Base-by-base conservation (phyloP, 2,329 filamentous ascomycete species). In the Chaetothyriales sp. region DNA sequence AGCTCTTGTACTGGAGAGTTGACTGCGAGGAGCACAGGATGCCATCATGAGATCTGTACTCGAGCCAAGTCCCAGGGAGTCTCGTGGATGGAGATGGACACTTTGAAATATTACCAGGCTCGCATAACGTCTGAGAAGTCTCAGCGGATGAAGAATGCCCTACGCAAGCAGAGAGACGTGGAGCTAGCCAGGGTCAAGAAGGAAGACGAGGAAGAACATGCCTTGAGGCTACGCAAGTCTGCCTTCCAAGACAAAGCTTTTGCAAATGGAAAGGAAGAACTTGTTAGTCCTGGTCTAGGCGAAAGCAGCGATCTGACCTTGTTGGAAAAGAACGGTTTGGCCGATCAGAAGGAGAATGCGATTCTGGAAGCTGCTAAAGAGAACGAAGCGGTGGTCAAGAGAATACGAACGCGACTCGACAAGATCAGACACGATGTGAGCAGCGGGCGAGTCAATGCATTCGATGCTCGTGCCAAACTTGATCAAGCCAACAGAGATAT, bases 101-200 rank as follows among this genome's bases (percentile, higher is more conserved):
- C 59, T 19, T 54, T 61, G 40, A 61, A 58, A 48, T 56, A 60
- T 37, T 61, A 61, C 44, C 56, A 56, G 43, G 51, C 51, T 10
- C 51, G 59, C 43, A 58, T 61, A 45, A 49, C 51, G 44, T 52
- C 56, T 6, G 58, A 58, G 25, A 58, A 54, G 46, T 57, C 59
- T 13, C 46, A 48, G 28, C 52, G 59, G 45, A 60, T 58, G 56
- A 57, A 57, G 48, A 55, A 56, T 40, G 57, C 59, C 6, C 45
- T 61, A n/a, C 53, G 57, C n/a, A 61, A 61, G 51, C 59, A 61
- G 46, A 54, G 59, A 46, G 56, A 61, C 44, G 52, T 57, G n/a
- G 57, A 61, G 51, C 46, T 61, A 18, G 48, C 51, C 29, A 56
- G 56, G 29, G 56, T 60, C 37, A 54, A 53, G 48, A 57, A 57